These are phyloP conservation scores for Fraxinus quadrangulata DNA, from an alignment of 257 asterid species.

Conservation along the genomic window DNA sequence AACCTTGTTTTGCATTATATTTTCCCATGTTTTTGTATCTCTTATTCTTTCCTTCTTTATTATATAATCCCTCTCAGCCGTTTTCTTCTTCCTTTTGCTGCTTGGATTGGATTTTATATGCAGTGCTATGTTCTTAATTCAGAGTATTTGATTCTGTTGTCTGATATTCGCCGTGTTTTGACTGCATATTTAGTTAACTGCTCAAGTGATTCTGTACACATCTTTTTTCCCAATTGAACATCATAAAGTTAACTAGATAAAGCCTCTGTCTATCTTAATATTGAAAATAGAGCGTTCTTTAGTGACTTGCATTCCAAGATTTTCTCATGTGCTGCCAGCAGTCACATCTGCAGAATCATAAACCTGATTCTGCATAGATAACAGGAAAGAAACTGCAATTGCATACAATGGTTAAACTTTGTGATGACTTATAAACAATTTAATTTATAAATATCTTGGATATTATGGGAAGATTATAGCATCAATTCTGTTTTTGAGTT, in stretches of 20 bases:
- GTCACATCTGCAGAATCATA: not conserved
- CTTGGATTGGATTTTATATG: not conserved
- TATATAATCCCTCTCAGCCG: not conserved
- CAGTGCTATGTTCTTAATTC: not conserved
- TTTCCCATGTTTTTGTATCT: not conserved
- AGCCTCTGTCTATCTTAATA: not conserved
- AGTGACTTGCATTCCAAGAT: not conserved
- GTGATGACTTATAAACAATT: not conserved
- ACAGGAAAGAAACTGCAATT: too few relatives aligned
- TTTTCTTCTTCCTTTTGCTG: not conserved
- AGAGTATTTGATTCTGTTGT: not conserved
- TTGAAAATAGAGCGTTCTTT: not conserved
- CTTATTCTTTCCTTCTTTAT: not conserved
- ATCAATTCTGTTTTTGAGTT: not conserved
- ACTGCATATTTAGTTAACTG: not conserved
- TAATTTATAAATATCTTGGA: not conserved
- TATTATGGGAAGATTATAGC: not conserved
- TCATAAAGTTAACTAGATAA: not conserved
- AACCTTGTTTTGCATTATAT: conserved; percentile 3
- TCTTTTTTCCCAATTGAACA: not conserved
- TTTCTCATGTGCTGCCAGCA: not conserved
- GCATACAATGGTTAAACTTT: too few relatives aligned
- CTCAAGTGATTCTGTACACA: not conserved
- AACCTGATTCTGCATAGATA: not conserved
- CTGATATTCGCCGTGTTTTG: not conserved